Percentiles rank a stretch among this genome's conserved stretches.
phyloP scores from a whole-genome alignment of 331 rosid genomes.

The Erythrophleum ivorense region DNA sequence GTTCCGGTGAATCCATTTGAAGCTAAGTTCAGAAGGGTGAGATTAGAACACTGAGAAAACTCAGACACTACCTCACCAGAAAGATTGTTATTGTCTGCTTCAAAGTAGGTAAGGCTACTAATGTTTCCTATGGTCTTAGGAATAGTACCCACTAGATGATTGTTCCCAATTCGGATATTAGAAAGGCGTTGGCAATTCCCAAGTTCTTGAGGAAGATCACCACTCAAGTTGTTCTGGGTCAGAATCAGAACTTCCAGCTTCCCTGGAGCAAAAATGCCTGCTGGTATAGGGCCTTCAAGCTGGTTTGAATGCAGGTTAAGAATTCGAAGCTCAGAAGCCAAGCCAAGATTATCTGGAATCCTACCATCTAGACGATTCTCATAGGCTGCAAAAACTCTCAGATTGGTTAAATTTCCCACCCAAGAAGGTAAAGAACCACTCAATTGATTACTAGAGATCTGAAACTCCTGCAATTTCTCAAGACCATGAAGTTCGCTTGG shows the following conservation, averaged over 20 bases:
- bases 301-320: constrained; percentile 91
- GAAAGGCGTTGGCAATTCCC: constrained; percentile 87
- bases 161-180: constrained; percentile 83
- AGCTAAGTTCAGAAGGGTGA: constrained; percentile 94
- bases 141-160: constrained; percentile 68
- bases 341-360: constrained; percentile 84
- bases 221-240: constrained; percentile 82
- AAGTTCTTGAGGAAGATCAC: constrained; percentile 74
- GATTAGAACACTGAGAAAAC: constrained; percentile 78
- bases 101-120: constrained; percentile 96
- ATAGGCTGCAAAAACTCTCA: constrained; percentile 86
- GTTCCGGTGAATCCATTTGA: constrained; percentile 82
- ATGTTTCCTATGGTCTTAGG: constrained; percentile 87
- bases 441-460: constrained; percentile 80
- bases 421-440: constrained; percentile 83
- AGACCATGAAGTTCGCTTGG: constrained; percentile 78
- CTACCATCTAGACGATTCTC: constrained; percentile 79
- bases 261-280: constrained; percentile 77
- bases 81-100: constrained; percentile 86
- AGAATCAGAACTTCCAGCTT: constrained; percentile 85
- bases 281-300: constrained; percentile 86
- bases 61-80: constrained; percentile 76
- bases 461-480: constrained; percentile 71
- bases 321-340: constrained; percentile 64
- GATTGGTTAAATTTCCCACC: constrained; percentile 81